These are phyloP conservation scores for Podaxis sp. DNA, from an alignment of 768 basidiomycete genomes.

Conservation along the genomic window DNA sequence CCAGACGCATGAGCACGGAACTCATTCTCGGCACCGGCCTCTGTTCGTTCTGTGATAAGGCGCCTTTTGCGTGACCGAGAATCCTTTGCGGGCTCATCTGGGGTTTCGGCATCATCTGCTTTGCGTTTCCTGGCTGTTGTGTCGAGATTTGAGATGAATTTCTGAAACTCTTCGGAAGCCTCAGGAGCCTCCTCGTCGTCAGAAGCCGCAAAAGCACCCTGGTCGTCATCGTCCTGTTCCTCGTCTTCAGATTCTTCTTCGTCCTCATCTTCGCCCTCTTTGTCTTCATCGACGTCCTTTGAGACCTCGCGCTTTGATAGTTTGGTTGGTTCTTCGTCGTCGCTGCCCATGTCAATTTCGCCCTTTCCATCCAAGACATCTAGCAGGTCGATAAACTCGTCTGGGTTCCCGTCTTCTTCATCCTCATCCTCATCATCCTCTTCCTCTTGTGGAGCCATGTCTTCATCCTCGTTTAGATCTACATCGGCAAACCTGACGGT, in stretches of 20 bases:
- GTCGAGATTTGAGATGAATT: constrained; percentile 70
- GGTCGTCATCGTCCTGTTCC: constrained; percentile 30
- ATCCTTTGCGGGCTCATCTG: constrained; percentile 20
- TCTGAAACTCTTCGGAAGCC: constrained; percentile 67
- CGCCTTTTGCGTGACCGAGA: constrained; percentile 53
- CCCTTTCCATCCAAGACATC: constrained; percentile 68
- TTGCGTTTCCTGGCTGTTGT: constrained; percentile 69
- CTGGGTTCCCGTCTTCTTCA: constrained; percentile 48
- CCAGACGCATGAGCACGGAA: constrained; percentile 60
- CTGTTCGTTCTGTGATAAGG: constrained; percentile 67
- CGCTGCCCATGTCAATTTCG: constrained; percentile 42
- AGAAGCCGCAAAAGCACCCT: constrained; percentile 38
- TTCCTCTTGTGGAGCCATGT: constrained; percentile 32
- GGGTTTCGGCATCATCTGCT: constrained; percentile 33
- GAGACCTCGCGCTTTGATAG: constrained; percentile 20
- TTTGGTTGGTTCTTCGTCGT: constrained; percentile 33
- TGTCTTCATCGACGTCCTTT: constrained; percentile 15
- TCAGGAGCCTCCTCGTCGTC: constrained; percentile 51
- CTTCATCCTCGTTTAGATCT: constrained; percentile 64
- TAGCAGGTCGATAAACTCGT: constrained; percentile 61
- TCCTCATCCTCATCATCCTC: constrained; percentile 42
- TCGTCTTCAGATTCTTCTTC: constrained; percentile 37
- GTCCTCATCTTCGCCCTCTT: constrained; percentile 14
- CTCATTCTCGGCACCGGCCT: constrained; percentile 80
- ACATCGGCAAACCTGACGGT: constrained; percentile 52